Base-by-base conservation (phyloP, 2,329 filamentous ascomycete genomes). In the Epichloe aotearoae region DNA sequence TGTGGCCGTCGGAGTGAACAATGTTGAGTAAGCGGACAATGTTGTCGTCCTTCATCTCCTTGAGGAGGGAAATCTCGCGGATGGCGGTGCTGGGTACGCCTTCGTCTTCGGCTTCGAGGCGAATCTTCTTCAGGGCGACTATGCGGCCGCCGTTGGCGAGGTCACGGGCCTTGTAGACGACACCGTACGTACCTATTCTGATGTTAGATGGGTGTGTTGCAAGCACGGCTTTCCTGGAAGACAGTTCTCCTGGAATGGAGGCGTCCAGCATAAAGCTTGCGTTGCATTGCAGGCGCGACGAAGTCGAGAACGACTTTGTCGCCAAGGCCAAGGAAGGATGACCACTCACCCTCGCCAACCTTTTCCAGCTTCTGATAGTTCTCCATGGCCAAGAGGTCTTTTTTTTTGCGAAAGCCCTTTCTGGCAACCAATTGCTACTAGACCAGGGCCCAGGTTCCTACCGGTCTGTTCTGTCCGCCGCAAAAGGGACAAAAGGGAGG, bases 281-380 rank as follows among this genome's bases (percentile, higher is more conserved):
- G n/a, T 26, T 26, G 23, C 23, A 26, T 41, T 33, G 23, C 19
- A 14, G 17, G 46, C 37, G 30, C 26, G 38, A 34, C 17, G 7
- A 33, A 14, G 4, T 7, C 10, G 14, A 33, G 19, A 30, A 30
- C 8, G 11, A 30, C 15, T 26, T 15, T 30, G 36, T 15, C 4
- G n/a, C 30, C 30, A 30, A 30, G 30, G 7, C 19, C 20, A 33
- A 12, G 3, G 19, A 19, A 26, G 5, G 19, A 19, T 12, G 23
- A 40, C 42, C 55, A 61, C 78, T 61, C 72, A 93, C 89, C 89
- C 80, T 95, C 89, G 69, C 89, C 89, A 63, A 95, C 89, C 76
- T 95, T 95, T 74, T 95, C 89, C 63, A 95, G 79, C 73, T 94
- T 94, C 72, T 95, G 87, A 69, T 95, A 95, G 72, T 95, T 94